A percentile compares a stretch with the other conserved stretches of the same genome.
These are phyloP conservation scores for Epichloe sp. DNA, from an alignment of 2,329 filamentous ascomycete genomes.

Conservation along the genomic window DNA sequence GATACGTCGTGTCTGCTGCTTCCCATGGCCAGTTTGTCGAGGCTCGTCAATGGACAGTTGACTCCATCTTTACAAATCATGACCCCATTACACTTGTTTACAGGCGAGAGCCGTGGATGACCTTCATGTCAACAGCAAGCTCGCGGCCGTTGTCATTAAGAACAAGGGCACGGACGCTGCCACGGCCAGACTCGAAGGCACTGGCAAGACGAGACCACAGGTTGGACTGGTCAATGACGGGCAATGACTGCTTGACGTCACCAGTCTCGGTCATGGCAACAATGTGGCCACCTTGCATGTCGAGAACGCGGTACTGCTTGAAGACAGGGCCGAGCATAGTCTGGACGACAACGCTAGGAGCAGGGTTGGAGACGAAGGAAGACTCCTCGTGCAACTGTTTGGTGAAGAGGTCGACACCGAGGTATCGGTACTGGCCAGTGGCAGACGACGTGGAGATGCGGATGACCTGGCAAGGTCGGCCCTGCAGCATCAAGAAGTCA, in stretches of 20 bases:
- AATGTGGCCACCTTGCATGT: conserved; percentile 76
- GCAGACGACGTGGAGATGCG: conserved; percentile 96
- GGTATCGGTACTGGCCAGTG: conserved; percentile 98
- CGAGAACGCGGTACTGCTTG: conserved; percentile 99
- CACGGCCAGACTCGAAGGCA: conserved; percentile 82
- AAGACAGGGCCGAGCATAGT: conserved; percentile 98
- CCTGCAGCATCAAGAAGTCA: conserved; percentile 97
- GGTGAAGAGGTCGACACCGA: conserved; percentile 99
- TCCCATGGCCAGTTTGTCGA: not conserved
- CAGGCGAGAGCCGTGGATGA: conserved; percentile 69
- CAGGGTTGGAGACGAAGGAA: conserved; percentile 92
- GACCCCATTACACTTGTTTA: conserved; percentile 24
- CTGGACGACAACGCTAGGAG: conserved; percentile 92
- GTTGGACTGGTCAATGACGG: conserved; percentile 89
- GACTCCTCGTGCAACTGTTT: conserved; percentile 99
- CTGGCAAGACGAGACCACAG: conserved; percentile 69
- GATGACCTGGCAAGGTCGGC: conserved; percentile 98
- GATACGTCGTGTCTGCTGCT: not conserved
- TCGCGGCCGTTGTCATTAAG: conserved; percentile 87
- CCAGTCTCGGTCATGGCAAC: conserved; percentile 98
- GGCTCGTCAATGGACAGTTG: conserved; percentile 6
- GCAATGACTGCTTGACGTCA: conserved; percentile 91
- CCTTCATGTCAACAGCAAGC: conserved; percentile 98
- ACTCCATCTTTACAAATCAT: not conserved
- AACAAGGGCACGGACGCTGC: conserved; percentile 87